Evolutionary conservation across 208 protist genomes (phyloP).

Genomic region (Leishmania braziliensis): DNA sequence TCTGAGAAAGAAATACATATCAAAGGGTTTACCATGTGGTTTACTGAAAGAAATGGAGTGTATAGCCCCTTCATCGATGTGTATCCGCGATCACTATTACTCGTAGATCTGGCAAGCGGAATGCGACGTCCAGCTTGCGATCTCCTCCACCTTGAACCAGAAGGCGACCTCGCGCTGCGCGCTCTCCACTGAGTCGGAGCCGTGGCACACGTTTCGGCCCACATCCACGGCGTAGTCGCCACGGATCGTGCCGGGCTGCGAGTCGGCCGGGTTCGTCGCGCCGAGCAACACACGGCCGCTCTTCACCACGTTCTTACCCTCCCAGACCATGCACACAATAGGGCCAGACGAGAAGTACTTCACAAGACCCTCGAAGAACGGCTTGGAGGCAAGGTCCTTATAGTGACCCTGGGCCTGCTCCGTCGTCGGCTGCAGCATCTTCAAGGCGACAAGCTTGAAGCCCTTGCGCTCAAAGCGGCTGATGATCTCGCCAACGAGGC

Average conservation of each 20-base stretch:
- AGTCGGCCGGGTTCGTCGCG: constrained; percentile 94
- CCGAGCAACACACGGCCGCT: constrained; percentile 95
- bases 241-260: constrained; percentile 96
- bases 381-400: constrained; percentile 86
- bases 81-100: constrained; percentile 17
- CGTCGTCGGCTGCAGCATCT: constrained; percentile 85
- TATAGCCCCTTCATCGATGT: not conserved
- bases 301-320: constrained; percentile 96
- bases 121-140: constrained; percentile 83
- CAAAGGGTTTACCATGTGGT: not conserved
- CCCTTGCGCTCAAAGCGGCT: constrained; percentile 95
- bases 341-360: constrained; percentile 96
- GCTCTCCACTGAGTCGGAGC: constrained; percentile 94
- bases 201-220: constrained; percentile 97
- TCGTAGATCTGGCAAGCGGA: constrained; percentile 88
- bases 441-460: constrained; percentile 96
- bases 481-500: constrained; percentile 95
- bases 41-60: not conserved
- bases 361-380: constrained; percentile 95
- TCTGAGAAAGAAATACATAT: constrained; percentile 18
- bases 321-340: constrained; percentile 98
- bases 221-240: constrained; percentile 96
- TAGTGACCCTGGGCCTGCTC: constrained; percentile 92
- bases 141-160: constrained; percentile 95
- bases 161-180: constrained; percentile 96